phyloP scores from a whole-genome alignment of 805 yeast species.

The Hanseniaspora valbyensis region DNA sequence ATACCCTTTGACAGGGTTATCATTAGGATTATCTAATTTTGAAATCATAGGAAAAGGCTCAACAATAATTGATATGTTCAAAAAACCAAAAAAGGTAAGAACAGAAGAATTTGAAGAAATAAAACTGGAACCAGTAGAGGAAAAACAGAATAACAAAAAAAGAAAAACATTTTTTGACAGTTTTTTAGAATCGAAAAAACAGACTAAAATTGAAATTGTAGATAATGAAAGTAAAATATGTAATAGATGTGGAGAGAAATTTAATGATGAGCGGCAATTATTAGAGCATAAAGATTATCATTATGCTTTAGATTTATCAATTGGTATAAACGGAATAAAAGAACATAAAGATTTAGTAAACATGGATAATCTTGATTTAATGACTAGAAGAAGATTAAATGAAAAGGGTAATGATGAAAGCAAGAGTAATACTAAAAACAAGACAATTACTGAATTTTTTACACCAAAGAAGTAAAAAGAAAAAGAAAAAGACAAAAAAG shows the following conservation, averaged over 20 bases:
- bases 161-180: not conserved
- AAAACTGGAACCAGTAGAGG: not conserved
- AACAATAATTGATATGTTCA: constrained; percentile 28
- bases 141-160: not conserved
- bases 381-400: not conserved
- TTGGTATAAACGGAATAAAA: constrained; percentile 31
- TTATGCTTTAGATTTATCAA: constrained; percentile 40
- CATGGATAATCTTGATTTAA: not conserved
- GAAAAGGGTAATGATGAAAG: not conserved
- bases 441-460: not conserved
- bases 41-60: constrained; percentile 32
- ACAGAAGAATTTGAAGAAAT: not conserved
- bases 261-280: constrained; percentile 16
- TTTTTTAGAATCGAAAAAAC: not conserved
- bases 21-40: constrained; percentile 45
- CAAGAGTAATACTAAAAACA: not conserved
- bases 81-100: not conserved
- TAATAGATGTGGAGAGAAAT: constrained; percentile 20
- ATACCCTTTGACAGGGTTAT: constrained; percentile 43
- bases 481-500: not conserved
- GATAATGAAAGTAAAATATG: too few relatives aligned
- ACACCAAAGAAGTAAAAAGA: not conserved
- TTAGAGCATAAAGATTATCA: constrained; percentile 48
- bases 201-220: too few relatives aligned
- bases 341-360: not conserved